Percentiles rank a stretch among this genome's conserved stretches.
These are phyloP conservation scores for Rhytidhysteron rufulum DNA, from an alignment of 2,329 filamentous ascomycete genomes.

Conservation along the genomic window DNA sequence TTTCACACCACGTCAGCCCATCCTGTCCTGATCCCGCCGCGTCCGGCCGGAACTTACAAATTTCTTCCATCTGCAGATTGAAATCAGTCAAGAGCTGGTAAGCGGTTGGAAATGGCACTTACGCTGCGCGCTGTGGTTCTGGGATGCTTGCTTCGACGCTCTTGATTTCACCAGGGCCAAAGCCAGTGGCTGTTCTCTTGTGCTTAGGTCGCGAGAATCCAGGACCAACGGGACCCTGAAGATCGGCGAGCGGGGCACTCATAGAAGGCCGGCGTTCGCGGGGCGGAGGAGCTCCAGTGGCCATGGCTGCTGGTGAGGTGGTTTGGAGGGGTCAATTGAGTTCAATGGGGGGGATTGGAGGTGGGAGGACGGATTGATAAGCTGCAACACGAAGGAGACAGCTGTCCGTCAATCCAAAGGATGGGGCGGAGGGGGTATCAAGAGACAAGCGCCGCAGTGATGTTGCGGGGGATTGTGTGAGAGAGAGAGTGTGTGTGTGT, in stretches of 20 bases:
- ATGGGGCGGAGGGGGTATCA: too few species aligned
- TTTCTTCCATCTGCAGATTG: constrained; percentile 54
- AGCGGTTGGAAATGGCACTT: constrained; percentile 42
- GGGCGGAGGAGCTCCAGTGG: constrained; percentile 30
- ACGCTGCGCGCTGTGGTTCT: constrained; percentile 80
- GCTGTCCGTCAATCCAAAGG: neutral
- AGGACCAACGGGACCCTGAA: constrained; percentile 81
- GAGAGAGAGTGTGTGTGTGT: constrained; percentile 19
- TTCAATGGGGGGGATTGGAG: neutral
- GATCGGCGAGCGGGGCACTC: constrained; percentile 78
- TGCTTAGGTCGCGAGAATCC: constrained; percentile 86
- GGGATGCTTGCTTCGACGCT: constrained; percentile 87
- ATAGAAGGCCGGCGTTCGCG: constrained; percentile 79
- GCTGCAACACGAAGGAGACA: neutral
- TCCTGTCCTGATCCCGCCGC: neutral
- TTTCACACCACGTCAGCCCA: constrained; percentile 3
- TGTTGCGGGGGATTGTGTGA: constrained; percentile 13
- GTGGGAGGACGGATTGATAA: neutral
- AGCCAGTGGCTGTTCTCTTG: constrained; percentile 93
- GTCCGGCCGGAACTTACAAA: constrained; percentile 41
- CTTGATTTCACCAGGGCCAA: constrained; percentile 89
- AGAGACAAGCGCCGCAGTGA: neutral
- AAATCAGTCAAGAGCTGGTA: constrained; percentile 2
- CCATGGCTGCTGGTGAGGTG: constrained; percentile 15
- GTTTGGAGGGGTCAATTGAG: neutral